Conservation (phyloP, 179 eudicot genomes). For the Silene noctiflora region DNA sequence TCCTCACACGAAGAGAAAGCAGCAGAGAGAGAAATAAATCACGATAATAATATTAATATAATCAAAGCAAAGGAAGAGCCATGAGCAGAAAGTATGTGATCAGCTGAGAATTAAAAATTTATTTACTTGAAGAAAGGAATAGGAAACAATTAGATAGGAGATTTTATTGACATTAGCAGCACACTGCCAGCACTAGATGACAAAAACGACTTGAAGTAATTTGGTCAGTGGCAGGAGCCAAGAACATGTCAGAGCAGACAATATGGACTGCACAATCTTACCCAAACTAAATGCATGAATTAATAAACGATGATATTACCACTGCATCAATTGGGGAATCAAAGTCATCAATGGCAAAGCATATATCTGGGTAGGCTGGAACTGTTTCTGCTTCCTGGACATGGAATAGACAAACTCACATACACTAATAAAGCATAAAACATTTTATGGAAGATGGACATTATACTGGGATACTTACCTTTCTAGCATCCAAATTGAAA, state of each 20-base stretch:
- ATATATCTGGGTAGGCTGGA: slow-evolving; percentile 98
- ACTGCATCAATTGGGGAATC: slow-evolving; percentile 97
- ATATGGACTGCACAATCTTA: slow-evolving; percentile 2
- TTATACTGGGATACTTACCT: slow-evolving; percentile 48
- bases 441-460: not conserved
- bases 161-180: not conserved
- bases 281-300: not conserved
- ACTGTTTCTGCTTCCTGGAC: slow-evolving; percentile 89
- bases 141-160: not conserved
- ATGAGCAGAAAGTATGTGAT: not conserved
- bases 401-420: slow-evolving; percentile 15
- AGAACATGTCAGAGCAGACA: slow-evolving; percentile 3
- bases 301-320: slow-evolving; percentile 43
- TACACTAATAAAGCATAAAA: not conserved
- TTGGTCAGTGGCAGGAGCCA: not conserved
- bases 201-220: not conserved
- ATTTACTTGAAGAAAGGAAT: slow-evolving; percentile 2
- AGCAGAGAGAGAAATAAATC: not conserved
- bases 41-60: not conserved
- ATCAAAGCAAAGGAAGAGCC: not conserved
- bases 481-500: slow-evolving; percentile 94
- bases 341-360: slow-evolving; percentile 98
- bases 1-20: not conserved
- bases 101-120: not conserved
- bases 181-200: no score